These are phyloP conservation scores for Calvatia gigantea DNA, from an alignment of 768 basidiomycete genomes.

Conservation along the genomic window DNA sequence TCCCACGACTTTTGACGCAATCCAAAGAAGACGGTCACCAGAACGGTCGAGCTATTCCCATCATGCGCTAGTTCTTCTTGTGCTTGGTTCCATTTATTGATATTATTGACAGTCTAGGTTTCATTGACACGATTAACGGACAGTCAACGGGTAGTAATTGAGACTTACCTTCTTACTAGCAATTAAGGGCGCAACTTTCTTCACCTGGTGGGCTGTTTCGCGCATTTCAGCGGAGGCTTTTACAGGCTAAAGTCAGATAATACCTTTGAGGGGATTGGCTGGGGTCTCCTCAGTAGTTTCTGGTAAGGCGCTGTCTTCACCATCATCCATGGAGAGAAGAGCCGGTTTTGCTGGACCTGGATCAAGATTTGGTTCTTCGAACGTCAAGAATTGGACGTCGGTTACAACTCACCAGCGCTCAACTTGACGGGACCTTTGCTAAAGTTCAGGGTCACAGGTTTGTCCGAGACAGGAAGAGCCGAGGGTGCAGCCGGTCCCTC, in stretches of 20 bases:
- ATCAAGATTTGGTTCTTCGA: conserved; percentile 2
- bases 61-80: conserved; percentile 67
- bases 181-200: conserved; percentile 79
- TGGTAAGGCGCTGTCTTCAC: conserved; percentile 36
- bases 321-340: conserved; percentile 62
- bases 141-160: conserved; percentile 11
- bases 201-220: conserved; percentile 32
- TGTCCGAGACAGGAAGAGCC: conserved; percentile 67
- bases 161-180: conserved; percentile 75
- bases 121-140: conserved; percentile 11
- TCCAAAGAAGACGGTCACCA: conserved; percentile 30
- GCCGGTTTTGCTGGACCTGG: conserved; percentile 12
- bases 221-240: neutral
- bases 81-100: conserved; percentile 96
- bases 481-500: conserved; percentile 51
- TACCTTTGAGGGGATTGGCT: conserved; percentile 49
- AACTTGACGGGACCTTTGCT: conserved; percentile 46
- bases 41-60: conserved; percentile 13
- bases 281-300: conserved; percentile 32
- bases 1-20: conserved; percentile 1
- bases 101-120: conserved; percentile 78
- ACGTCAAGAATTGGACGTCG: neutral
- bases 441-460: conserved; percentile 78
- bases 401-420: conserved; percentile 20
- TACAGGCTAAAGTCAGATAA: conserved; percentile 19